Evolutionary conservation across 345 rosid genomes (phyloP).

Genomic region (Tarenaya hassleriana): DNA sequence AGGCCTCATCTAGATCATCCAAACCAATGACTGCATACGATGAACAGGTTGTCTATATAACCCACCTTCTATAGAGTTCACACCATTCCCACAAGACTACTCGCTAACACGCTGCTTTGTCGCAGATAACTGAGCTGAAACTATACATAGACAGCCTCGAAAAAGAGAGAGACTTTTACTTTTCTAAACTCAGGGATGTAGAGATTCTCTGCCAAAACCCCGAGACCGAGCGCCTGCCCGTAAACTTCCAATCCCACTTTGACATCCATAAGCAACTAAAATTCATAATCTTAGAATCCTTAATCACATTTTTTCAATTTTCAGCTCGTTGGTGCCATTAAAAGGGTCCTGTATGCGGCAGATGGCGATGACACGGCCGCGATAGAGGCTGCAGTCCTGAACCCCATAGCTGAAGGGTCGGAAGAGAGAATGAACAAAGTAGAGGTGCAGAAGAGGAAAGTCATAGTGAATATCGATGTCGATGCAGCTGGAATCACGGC

Average conservation of each 20-base stretch:
- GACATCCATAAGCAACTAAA: too few species aligned
- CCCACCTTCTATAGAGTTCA: neutral
- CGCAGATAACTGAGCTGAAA: constrained; percentile 90
- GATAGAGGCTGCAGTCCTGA: constrained; percentile 65
- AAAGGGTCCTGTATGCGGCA: constrained; percentile 71
- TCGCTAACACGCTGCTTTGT: too few species aligned
- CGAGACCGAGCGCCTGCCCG: constrained; percentile 56
- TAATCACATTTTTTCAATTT: neutral
- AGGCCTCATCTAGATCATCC: constrained; percentile 47
- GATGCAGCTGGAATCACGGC: constrained; percentile 62
- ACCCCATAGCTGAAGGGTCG: constrained; percentile 70
- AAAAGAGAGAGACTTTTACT: constrained; percentile 95
- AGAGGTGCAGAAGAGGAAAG: constrained; percentile 82
- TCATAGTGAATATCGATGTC: constrained; percentile 59
- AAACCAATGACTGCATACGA: constrained; percentile 57
- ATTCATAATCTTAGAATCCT: neutral
- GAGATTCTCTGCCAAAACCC: constrained; percentile 82
- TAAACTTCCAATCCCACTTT: constrained; percentile 23
- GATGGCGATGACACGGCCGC: constrained; percentile 61
- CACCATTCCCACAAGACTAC: too few species aligned
- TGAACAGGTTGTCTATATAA: constrained; percentile 48
- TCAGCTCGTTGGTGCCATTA: constrained; percentile 80
- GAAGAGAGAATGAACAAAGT: too few species aligned
- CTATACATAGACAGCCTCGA: constrained; percentile 89
- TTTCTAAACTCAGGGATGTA: constrained; percentile 78